phyloP scores from a whole-genome alignment of 164 flowering plant species.

The Macadamia integrifolia region DNA sequence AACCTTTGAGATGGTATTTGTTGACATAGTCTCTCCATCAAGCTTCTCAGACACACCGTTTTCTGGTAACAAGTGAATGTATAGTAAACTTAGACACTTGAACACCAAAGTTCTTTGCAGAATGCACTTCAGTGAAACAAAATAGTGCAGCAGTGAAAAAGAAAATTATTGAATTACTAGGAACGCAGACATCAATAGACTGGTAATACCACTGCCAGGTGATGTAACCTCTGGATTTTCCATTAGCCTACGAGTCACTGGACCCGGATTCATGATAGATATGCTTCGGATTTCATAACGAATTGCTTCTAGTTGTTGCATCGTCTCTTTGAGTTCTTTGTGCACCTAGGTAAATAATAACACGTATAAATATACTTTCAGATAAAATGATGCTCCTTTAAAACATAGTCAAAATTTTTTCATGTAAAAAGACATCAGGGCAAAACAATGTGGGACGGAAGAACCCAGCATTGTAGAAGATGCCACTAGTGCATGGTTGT shows the following conservation, averaged over 20 bases:
- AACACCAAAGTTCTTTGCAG: background rate
- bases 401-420: background rate
- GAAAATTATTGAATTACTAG: background rate
- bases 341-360: constrained; percentile 53
- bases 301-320: constrained; percentile 85
- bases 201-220: constrained; percentile 24
- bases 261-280: constrained; percentile 74
- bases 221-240: constrained; percentile 32
- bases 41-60: constrained; percentile 14
- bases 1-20: constrained; percentile 25
- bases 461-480: too few species aligned
- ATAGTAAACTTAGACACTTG: background rate
- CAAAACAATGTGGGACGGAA: background rate
- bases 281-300: constrained; percentile 75
- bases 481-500: too few species aligned
- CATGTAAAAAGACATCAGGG: background rate
- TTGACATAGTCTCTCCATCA: constrained; percentile 18
- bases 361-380: background rate
- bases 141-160: background rate
- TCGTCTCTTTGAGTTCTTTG: constrained; percentile 85
- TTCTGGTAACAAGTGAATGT: constrained; percentile 11
- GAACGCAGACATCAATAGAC: background rate
- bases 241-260: constrained; percentile 54
- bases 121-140: background rate
- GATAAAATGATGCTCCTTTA: background rate